Evolutionary conservation across 352 stramenopile species (phyloP).

Genomic region (Phytophthora tubulina): DNA sequence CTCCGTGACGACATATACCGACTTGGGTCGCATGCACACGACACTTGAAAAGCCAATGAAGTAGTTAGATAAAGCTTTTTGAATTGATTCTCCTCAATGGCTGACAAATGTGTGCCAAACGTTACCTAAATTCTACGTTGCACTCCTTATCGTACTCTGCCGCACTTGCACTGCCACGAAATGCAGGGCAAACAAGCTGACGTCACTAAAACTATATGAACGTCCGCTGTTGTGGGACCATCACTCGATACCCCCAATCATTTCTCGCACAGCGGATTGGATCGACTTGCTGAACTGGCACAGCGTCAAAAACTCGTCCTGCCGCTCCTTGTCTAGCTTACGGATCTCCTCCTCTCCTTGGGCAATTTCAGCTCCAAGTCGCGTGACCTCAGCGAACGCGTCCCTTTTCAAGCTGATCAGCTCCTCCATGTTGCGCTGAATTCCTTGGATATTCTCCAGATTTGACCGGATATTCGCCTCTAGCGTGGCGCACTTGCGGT

Average conservation of each 20-base stretch:
- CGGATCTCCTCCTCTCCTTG: constrained; percentile 49
- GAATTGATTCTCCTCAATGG: constrained; percentile 5
- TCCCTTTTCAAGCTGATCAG: constrained; percentile 61
- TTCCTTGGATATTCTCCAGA: constrained; percentile 36
- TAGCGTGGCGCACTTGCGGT: constrained; percentile 57
- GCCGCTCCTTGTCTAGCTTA: constrained; percentile 55
- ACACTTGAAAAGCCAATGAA: neutral
- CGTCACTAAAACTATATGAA: constrained; percentile 14
- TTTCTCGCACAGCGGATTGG: constrained; percentile 45
- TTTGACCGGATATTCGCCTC: constrained; percentile 56
- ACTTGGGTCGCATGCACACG: neutral
- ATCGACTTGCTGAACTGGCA: constrained; percentile 68
- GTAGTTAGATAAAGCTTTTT: constrained; percentile 1
- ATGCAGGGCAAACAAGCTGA: constrained; percentile 10
- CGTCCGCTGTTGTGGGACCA: neutral
- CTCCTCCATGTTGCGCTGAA: constrained; percentile 67
- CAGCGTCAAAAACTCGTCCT: constrained; percentile 56
- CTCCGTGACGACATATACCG: constrained; percentile 17
- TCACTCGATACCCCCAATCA: constrained; percentile 31
- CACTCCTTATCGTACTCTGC: constrained; percentile 21
- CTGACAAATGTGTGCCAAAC: neutral
- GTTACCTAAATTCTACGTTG: constrained; percentile 15
- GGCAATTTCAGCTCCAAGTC: constrained; percentile 61
- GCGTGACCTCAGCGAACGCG: constrained; percentile 59
- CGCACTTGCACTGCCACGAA: constrained; percentile 11